A percentile compares a stretch with the other conserved stretches of the same genome.
Evolutionary conservation across 176 grass and related monocot species (phyloP).

Genomic region (Carex littledalei): DNA sequence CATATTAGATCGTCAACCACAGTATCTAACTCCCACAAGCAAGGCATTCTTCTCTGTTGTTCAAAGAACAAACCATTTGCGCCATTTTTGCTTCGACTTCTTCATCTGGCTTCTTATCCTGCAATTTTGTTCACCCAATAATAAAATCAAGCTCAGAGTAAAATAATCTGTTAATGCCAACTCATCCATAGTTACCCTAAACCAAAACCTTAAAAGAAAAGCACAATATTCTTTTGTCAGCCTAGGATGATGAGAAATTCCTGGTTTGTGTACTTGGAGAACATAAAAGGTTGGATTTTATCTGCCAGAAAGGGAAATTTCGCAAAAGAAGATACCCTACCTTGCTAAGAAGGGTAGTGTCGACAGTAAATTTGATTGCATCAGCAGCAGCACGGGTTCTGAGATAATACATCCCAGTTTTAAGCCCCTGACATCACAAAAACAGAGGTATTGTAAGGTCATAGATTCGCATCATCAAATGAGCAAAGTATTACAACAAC

Average conservation of each 20-base stretch:
- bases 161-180: background rate
- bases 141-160: constrained; percentile 8
- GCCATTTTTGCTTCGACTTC: constrained; percentile 84
- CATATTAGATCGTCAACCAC: background rate
- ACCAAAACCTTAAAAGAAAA: background rate
- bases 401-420: constrained; percentile 99
- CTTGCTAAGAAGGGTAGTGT: constrained; percentile 54
- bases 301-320: background rate
- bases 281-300: background rate
- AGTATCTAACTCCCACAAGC: constrained; percentile 76
- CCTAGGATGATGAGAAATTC: background rate
- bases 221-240: background rate
- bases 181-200: background rate
- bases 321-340: background rate
- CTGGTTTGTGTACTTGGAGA: background rate
- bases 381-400: constrained; percentile 86
- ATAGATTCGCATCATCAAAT: background rate
- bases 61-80: constrained; percentile 89
- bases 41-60: constrained; percentile 82
- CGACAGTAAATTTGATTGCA: constrained; percentile 96
- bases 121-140: background rate
- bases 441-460: background rate
- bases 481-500: background rate
- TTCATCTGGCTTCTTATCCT: constrained; percentile 43
- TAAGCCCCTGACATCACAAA: constrained; percentile 63